Evolutionary conservation across 768 basidiomycete species (phyloP).

Genomic region (Auricularia auricula-judae): DNA sequence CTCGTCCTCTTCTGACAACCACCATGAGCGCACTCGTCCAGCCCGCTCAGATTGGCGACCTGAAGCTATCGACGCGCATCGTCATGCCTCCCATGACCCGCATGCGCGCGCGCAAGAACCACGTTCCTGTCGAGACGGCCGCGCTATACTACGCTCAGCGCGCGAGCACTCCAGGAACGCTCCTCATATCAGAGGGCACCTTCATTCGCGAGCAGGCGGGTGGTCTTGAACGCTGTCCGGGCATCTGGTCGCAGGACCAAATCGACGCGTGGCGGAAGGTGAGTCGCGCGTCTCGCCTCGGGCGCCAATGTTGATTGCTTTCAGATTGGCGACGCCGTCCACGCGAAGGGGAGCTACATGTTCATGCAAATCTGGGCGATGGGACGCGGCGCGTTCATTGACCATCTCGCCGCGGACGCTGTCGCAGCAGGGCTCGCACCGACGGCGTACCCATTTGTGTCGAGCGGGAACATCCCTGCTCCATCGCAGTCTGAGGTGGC

Average conservation of each 20-base stretch:
- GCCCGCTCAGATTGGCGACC: slow-evolving; percentile 12
- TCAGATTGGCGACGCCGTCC: slow-evolving; percentile 48
- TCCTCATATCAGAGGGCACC: slow-evolving; percentile 25
- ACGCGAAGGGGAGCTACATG: slow-evolving; percentile 39
- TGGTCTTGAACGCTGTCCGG: slow-evolving; percentile 35
- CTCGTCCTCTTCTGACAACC: too few species aligned
- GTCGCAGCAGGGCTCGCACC: background rate
- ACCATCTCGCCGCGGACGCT: background rate
- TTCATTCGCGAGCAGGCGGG: slow-evolving; percentile 18
- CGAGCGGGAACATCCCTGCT: background rate
- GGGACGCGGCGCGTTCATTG: slow-evolving; percentile 28
- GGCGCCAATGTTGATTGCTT: background rate
- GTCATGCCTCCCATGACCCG: slow-evolving; percentile 15
- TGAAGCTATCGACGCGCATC: slow-evolving; percentile 13
- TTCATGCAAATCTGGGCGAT: slow-evolving; percentile 50
- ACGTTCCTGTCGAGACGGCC: slow-evolving; percentile 9
- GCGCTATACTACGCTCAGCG: slow-evolving; percentile 10
- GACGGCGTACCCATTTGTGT: background rate
- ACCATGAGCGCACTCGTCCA: slow-evolving; percentile 8
- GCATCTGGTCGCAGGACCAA: slow-evolving; percentile 55
- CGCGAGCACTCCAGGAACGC: slow-evolving; percentile 13
- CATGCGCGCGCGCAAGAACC: slow-evolving; percentile 10
- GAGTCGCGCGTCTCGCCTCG: slow-evolving; percentile 7
- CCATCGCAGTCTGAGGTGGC: background rate
- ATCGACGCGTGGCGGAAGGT: slow-evolving; percentile 44